Base-by-base conservation (phyloP, 2,329 filamentous ascomycete genomes). In the Colletotrichum filicis region DNA sequence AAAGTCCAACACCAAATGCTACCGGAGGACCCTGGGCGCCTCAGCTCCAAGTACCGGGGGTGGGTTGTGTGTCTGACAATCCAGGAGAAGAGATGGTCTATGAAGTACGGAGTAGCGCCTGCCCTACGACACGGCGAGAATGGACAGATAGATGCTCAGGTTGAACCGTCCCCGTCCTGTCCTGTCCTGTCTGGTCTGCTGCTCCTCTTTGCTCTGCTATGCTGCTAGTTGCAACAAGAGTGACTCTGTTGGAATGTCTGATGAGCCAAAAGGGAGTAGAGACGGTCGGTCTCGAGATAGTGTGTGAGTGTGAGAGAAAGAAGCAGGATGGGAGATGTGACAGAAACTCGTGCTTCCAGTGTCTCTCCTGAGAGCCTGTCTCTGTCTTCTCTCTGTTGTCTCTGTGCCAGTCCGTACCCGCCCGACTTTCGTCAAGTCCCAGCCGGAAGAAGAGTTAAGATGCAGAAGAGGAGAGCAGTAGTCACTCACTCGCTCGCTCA, bases 21-120 rank as follows among this genome's bases (percentile, higher is more conserved):
- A 58, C 46, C 55, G 42, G 71, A 73, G 68, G 71, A 71, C 67
- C 60, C 71, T 71, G 62, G 60, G 67, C 66, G 71, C 71, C 66
- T 73, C 71, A 71, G 71, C 67, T 73, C 61, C 66, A 73, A 66
- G 67, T 73, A 73, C 67, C 61, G 71, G 67, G 67, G 56, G 60
- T 65, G 55, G 30, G 35, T 60, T 73, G 53, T 60, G 71, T 60
- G 71, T 73, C 67, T 66, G 70, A 60, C 66, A 65, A 65, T 60
- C 42, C 14, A 58, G 30, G 58, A 55, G 59, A 42, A 55, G 55
- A 42, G 59, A 69, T 24, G 46, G 22, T 55, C 37, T 58, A 32
- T 22, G 42, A 58, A 16, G 37, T 42, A 42, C 37, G 37, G 37
- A 42, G 67, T 64, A 57, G 53, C 42, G 42, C 59, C 59, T 73